These are phyloP conservation scores for Mycosarcoma maydis DNA, from an alignment of 1,284 basidiomycete species.

Conservation along the genomic window DNA sequence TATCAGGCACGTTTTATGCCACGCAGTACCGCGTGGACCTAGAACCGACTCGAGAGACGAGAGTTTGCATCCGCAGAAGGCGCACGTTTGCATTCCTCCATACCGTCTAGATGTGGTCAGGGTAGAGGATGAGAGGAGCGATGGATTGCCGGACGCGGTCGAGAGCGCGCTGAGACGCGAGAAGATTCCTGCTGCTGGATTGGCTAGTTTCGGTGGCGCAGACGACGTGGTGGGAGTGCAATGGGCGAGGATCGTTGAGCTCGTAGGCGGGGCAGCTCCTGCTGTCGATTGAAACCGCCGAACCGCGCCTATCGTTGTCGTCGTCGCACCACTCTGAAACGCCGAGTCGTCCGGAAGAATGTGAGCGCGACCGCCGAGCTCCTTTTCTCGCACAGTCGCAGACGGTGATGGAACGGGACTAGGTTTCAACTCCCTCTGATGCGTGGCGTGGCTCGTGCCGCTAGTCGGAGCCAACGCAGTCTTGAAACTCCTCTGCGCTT, in stretches of 20 bases:
- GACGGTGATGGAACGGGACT: constrained; percentile 26
- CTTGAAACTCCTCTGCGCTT: constrained; percentile 19
- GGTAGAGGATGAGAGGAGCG: not conserved
- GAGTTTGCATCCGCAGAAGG: constrained; percentile 41
- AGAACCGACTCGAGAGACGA: constrained; percentile 49
- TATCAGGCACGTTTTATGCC: constrained; percentile 51
- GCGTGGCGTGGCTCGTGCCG: constrained; percentile 31
- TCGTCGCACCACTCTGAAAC: too few species aligned
- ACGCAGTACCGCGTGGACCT: constrained; percentile 47
- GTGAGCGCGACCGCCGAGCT: too few species aligned
- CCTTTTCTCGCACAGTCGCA: constrained; percentile 9
- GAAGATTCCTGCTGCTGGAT: constrained; percentile 50
- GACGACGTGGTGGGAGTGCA: too few species aligned
- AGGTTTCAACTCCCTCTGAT: constrained; percentile 39
- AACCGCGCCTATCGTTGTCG: not conserved
- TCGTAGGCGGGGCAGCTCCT: constrained; percentile 50
- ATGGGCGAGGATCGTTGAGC: too few species aligned
- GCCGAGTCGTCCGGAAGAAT: too few species aligned
- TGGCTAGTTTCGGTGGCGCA: constrained; percentile 24
- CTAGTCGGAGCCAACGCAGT: constrained; percentile 9
- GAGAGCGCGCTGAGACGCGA: constrained; percentile 22
- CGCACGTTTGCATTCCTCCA: constrained; percentile 52
- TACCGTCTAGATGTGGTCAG: not conserved
- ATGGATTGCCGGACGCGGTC: constrained; percentile 6
- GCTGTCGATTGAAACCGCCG: constrained; percentile 45